Evolutionary conservation across 176 grass and related monocot species (phyloP), one percentile per base, ranked within the genome.

Genomic region (Avena insularis): DNA sequence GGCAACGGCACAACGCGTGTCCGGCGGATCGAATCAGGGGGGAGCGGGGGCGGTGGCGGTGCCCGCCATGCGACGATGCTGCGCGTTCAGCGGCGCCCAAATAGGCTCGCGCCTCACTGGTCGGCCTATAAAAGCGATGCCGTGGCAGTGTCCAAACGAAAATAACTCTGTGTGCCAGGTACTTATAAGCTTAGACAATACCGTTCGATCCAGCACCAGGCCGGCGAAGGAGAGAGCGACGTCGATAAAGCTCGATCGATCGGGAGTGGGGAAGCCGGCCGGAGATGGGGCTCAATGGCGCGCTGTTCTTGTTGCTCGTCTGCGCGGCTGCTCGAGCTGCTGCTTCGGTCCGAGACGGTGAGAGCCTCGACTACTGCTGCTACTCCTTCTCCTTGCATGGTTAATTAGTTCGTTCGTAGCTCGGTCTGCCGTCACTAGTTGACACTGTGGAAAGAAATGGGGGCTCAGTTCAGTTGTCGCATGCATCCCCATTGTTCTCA

Each of bases 221-320:
- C 35, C 35, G 35, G 35, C 35, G 35, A 4, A 36, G 35, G n/a
- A n/a, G n/a, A n/a, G n/a, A n/a, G n/a, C n/a, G n/a, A n/a, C n/a
- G n/a, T n/a, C n/a, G n/a, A n/a, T n/a, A n/a, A n/a, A n/a, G n/a
- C n/a, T n/a, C n/a, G n/a, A n/a, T n/a, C n/a, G n/a, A n/a, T n/a
- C n/a, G n/a, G n/a, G n/a, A n/a, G n/a, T n/a, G n/a, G n/a, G n/a
- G n/a, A n/a, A n/a, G n/a, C n/a, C n/a, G n/a, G n/a, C n/a, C n/a
- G n/a, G n/a, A n/a, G 48, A 80, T 87, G 89, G 38, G 0, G 85
- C 25, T 55, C 88, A 82, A 43, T 20, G 45, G 71, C 15, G 78
- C 36, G 15, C 35, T 85, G 5, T 19, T 85, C 67, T 46, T 90
- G 88, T 21, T 90, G 83, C 21, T 85, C 21, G 25, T 76, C 70